Evolutionary conservation across 1,139 yeast genomes (phyloP), one percentile per base, ranked within the genome.

Genomic region (Saccharomyces uvarum): DNA sequence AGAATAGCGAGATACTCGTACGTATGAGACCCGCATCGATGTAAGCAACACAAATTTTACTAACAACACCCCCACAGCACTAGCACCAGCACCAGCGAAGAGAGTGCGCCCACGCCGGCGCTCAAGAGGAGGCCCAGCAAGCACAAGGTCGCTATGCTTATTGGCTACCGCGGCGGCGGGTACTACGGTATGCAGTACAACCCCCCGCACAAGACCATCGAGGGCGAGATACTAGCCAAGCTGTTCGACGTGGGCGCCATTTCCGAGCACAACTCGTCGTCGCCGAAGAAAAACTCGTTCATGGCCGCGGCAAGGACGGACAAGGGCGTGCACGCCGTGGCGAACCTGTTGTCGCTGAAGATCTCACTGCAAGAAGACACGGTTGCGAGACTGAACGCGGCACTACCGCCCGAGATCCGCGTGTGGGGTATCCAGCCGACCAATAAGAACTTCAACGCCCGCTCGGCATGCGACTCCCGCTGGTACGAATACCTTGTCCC

Each of bases 261-360:
- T 55, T 87, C 97, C 0, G 81, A 81, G 54, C 95, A 88, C 64
- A 93, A 93, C 71, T 82, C 97, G 3, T 84, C 83, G 59, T 97
- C 91, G 69, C 82, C 93, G 63, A 90, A 88, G 69, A 93, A 93
- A 68, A 83, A 85, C 53, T 89, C 93, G 0, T 87, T 93, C 65
- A 86, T 88, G 87, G 80, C 98, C 63, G 96, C 97, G 48, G 98
- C 98, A 2, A 79, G 99, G 70, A 93, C 99, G 2, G 99, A 93
- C 69, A 93, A 91, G 71, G 99, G 99, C 56, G 99, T 93, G n/a
- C 98, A 93, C 72, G 98, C 99, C 24, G 97, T 97, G 1, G 97
- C 97, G 6, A 91, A 61, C 42, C 8, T 58, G 2, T 46, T 58
- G 3, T 53, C 60, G 11, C 75, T 86, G 63, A 90, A 90, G 69